These are phyloP conservation scores for Arthrobotrys musiformis DNA, from an alignment of 2,329 filamentous ascomycete genomes.

Conservation along the genomic window DNA sequence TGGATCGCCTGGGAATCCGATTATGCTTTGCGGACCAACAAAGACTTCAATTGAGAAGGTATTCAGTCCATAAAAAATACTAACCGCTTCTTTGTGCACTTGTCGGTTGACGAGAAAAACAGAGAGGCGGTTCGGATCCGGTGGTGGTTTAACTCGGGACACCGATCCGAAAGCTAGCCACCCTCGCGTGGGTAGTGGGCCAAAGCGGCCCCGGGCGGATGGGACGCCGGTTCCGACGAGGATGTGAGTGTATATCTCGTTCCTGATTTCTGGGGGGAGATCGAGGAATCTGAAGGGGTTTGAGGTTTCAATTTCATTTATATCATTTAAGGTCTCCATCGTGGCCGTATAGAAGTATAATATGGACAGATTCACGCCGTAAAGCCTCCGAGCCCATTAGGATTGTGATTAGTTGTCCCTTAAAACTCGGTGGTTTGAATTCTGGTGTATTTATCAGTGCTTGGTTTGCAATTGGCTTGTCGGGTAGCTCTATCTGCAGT, in stretches of 20 bases:
- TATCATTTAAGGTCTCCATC: neutral
- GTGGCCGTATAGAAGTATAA: no score
- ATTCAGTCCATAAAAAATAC: neutral
- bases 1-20: neutral
- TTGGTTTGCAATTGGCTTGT: no score
- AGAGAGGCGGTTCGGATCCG: no score
- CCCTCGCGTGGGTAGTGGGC: no score
- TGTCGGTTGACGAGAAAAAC: constrained; percentile 1
- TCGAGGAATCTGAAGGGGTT: neutral
- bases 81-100: neutral
- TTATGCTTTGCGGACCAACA: neutral
- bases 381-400: no score
- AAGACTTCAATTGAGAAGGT: neutral
- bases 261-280: neutral
- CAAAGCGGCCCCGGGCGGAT: neutral
- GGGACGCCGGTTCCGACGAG: neutral
- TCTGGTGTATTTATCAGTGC: no score
- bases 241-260: constrained; percentile 3
- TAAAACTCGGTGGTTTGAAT: no score
- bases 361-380: no score
- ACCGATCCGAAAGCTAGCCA: no score
- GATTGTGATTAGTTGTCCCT: no score
- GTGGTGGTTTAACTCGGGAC: no score
- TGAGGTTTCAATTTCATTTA: neutral
- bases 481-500: no score